A percentile compares a stretch with the other conserved stretches of the same genome.
These are phyloP conservation scores for Viola odorata DNA, from an alignment of 345 rosid species.

Conservation along the genomic window DNA sequence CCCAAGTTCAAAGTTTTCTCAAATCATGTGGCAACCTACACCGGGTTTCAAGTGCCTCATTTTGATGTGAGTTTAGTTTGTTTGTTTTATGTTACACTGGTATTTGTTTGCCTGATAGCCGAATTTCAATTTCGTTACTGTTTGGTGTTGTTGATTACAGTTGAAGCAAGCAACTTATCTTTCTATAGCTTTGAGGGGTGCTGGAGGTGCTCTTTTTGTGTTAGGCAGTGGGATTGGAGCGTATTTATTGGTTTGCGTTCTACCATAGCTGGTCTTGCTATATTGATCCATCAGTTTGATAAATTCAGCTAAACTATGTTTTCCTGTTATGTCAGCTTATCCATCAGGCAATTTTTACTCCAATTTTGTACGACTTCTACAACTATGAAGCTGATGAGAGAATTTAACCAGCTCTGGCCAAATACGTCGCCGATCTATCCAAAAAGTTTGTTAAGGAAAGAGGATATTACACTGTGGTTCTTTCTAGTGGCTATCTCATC, in stretches of 20 bases:
- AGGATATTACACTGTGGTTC: slow-evolving; percentile 62
- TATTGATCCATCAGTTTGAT: neutral
- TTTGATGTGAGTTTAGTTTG: slow-evolving; percentile 32
- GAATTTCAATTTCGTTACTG: neutral
- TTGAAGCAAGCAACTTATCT: slow-evolving; percentile 43
- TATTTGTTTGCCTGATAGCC: neutral
- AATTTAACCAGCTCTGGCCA: slow-evolving; percentile 48
- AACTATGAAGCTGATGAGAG: slow-evolving; percentile 54
- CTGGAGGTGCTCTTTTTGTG: slow-evolving; percentile 63
- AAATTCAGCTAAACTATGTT: neutral
- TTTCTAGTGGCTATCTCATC: slow-evolving; percentile 69
- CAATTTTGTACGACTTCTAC: slow-evolving; percentile 66
- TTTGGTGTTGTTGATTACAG: slow-evolving; percentile 14
- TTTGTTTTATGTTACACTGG: neutral
- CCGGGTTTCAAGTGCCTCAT: slow-evolving; percentile 48
- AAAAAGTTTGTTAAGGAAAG: slow-evolving; percentile 47
- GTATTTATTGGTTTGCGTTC: slow-evolving; percentile 54
- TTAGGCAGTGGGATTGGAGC: slow-evolving; percentile 66
- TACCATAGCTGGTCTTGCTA: neutral
- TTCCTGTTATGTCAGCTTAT: slow-evolving; percentile 40
- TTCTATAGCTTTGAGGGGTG: slow-evolving; percentile 51
- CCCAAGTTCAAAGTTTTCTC: slow-evolving; percentile 44
- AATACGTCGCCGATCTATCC: slow-evolving; percentile 52
- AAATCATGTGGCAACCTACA: slow-evolving; percentile 34
- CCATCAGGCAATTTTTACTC: slow-evolving; percentile 42